These are phyloP conservation scores for Bocquillonia castaneifolia DNA, from an alignment of 441 rosid genomes.

Conservation along the genomic window DNA sequence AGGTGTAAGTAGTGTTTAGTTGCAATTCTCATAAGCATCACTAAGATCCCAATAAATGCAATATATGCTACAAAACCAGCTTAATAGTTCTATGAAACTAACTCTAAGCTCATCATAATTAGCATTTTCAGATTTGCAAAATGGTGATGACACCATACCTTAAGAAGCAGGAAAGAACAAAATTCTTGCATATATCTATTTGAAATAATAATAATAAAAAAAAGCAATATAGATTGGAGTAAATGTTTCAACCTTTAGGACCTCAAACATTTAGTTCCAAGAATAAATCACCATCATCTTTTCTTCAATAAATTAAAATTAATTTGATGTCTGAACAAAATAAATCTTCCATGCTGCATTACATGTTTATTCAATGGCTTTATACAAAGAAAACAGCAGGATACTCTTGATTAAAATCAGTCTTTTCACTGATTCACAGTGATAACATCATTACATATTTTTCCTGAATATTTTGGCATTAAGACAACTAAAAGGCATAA, in stretches of 20 bases:
- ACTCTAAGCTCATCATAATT: neutral
- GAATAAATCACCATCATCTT: no score
- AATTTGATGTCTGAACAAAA: no score
- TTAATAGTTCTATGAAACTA: neutral
- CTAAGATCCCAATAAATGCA: neutral
- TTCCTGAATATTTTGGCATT: neutral
- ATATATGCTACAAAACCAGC: neutral
- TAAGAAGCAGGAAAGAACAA: neutral
- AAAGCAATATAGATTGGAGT: no score
- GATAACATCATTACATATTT: neutral
- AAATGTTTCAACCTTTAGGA: neutral
- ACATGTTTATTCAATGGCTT: neutral
- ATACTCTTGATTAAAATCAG: neutral
- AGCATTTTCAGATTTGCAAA: neutral
- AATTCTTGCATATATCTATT: neutral
- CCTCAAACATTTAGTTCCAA: neutral
- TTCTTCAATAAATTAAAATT: no score
- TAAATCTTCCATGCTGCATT: neutral
- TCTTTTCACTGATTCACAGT: neutral
- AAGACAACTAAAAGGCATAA: neutral
- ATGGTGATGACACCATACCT: neutral
- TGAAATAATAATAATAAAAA: constrained; percentile 12
- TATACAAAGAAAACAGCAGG: neutral
- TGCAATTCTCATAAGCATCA: neutral
- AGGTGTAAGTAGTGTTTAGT: neutral